Conservation (phyloP, 441 rosid species). For the Euphorbia corollata region DNA sequence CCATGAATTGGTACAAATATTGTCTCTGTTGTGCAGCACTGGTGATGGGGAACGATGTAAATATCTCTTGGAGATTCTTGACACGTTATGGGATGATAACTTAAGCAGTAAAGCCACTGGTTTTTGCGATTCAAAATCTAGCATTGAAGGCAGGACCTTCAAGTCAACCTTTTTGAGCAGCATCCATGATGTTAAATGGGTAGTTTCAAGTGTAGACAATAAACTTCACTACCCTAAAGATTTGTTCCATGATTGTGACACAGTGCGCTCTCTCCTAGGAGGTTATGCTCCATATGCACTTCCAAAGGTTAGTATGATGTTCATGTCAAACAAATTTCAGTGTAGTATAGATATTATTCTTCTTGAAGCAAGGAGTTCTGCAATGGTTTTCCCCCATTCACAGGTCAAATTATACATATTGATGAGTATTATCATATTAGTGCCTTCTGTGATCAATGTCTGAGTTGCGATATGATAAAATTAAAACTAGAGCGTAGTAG, state of each 20-base stretch:
- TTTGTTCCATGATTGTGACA: conserved; percentile 73
- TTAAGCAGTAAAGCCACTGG: conserved; percentile 52
- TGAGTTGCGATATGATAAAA: neutral
- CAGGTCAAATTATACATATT: neutral
- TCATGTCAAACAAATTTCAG: neutral
- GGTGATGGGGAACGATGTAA: conserved; percentile 50
- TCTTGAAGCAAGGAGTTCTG: neutral
- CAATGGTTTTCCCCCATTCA: neutral
- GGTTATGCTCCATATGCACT: conserved; percentile 71
- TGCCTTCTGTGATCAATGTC: neutral
- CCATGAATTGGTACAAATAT: conserved; percentile 49
- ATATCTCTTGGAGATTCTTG: conserved; percentile 69
- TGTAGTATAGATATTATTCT: neutral
- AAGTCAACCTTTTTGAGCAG: conserved; percentile 62
- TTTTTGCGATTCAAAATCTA: conserved; percentile 29
- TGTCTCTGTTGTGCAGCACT: conserved; percentile 39
- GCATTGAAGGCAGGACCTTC: conserved; percentile 37
- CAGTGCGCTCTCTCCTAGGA: conserved; percentile 71
- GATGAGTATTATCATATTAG: neutral
- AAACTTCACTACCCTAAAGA: conserved; percentile 62
- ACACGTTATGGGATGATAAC: conserved; percentile 62
- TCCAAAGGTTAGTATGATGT: conserved; percentile 64
- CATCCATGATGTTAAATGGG: conserved; percentile 62
- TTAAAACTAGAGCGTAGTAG: neutral
- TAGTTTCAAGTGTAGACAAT: conserved; percentile 67